Evolutionary conservation across 176 grass and related monocot species (phyloP), one percentile per base, ranked within the genome.

Genomic region (bread wheat (Triticum aestivum)): DNA sequence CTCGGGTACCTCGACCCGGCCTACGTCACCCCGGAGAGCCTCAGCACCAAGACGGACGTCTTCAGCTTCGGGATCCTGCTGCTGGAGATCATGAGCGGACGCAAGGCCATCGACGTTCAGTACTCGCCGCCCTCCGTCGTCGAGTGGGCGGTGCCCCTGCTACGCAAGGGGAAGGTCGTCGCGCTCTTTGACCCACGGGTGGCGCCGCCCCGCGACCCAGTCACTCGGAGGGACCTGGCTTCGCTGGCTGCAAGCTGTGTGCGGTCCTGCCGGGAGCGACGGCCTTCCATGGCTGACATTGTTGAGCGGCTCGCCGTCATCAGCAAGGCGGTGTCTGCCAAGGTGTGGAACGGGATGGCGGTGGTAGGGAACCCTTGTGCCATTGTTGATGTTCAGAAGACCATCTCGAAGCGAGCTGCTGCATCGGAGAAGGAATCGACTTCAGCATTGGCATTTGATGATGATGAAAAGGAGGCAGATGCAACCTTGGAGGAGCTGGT

Each of bases 11-110:
- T 99, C 35, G 97, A 99, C 88, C 97, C 97, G 8, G 88, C 94
- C 6, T 99, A 99, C 82, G 92, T 99, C 61, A 98, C 97, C 3
- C 97, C 97, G 5, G 94, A 99, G 56, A 94, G 90, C 88, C 82
- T 99, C 71, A 99, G 97, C 91, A 99, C 97, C 85, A 99, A 99
- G 87, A 99, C 97, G 3, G 97, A 99, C 74, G 97, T 99, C n/a
- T 99, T 99, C 87, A 99, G 97, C 91, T 99, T 99, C 75, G 97
- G 97, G 66, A 99, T 99, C 86, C 90, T 99, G 65, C 92, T 99
- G 26, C 92, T 99, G 10, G 97, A 99, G 88, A 99, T 99, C 68
- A 94, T 99, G 85, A 99, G 97, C 85, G 97, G 97, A 2, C 87
- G 97, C 79, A 94, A 92, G 87, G 97, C 97, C 41, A 99, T 99